These are phyloP conservation scores for Penicillium daleae DNA, from an alignment of 495 filamentous ascomycete genomes.

Conservation along the genomic window DNA sequence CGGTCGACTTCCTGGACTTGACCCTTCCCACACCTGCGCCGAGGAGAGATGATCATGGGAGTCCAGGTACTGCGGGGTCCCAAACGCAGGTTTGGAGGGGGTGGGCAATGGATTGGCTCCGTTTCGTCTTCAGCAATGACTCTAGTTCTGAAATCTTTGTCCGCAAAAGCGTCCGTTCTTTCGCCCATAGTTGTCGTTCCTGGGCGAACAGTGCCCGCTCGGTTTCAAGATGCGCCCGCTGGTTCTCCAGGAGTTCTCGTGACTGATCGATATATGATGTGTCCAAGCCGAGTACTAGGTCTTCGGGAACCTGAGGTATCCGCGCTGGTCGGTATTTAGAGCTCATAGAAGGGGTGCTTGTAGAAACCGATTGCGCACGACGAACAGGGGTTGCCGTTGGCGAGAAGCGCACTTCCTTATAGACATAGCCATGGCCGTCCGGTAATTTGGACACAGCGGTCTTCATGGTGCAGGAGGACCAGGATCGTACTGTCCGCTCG, in stretches of 20 bases:
- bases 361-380: slow-evolving; percentile 46
- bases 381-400: slow-evolving; percentile 45
- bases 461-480: slow-evolving; percentile 31
- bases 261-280: slow-evolving; percentile 46
- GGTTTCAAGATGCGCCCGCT: slow-evolving; percentile 41
- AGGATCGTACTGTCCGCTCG: not conserved
- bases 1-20: slow-evolving; percentile 42
- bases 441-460: slow-evolving; percentile 30
- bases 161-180: slow-evolving; percentile 43
- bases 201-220: slow-evolving; percentile 46
- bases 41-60: slow-evolving; percentile 14
- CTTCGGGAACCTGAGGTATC: slow-evolving; percentile 14
- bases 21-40: slow-evolving; percentile 50
- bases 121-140: slow-evolving; percentile 28
- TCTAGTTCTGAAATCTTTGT: slow-evolving; percentile 47
- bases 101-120: slow-evolving; percentile 14
- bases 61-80: slow-evolving; percentile 16
- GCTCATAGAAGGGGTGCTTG: slow-evolving; percentile 33
- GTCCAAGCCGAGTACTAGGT: slow-evolving; percentile 24
- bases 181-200: slow-evolving; percentile 48
- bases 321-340: slow-evolving; percentile 23
- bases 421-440: slow-evolving; percentile 46
- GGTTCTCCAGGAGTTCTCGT: slow-evolving; percentile 46
- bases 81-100: slow-evolving; percentile 12
- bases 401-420: slow-evolving; percentile 56